phyloP scores from a whole-genome alignment of 2,329 filamentous ascomycete species.

The Aspergillus glaucus region DNA sequence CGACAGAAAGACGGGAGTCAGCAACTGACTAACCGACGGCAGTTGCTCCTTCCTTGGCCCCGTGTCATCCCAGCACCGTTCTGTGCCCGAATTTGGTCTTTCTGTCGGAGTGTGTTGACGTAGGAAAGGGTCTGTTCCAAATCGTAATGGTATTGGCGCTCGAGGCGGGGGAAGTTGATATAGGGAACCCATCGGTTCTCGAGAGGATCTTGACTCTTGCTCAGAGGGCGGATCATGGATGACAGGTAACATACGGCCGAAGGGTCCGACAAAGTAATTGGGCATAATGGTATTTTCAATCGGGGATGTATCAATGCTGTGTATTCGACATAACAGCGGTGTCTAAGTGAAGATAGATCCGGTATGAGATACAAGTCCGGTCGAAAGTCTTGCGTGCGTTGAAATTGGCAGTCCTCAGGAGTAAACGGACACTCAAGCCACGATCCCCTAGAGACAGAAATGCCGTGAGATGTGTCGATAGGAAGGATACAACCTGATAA shows the following conservation, averaged over 20 bases:
- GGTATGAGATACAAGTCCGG: neutral
- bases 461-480: no score
- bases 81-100: conserved; percentile 15
- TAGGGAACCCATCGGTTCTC: conserved; percentile 25
- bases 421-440: no score
- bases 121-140: conserved; percentile 29
- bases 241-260: conserved; percentile 34
- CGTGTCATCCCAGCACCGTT: conserved; percentile 7
- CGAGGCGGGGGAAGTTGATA: conserved; percentile 38
- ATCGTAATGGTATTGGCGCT: conserved; percentile 25
- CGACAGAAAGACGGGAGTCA: conserved; percentile 27
- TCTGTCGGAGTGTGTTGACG: conserved; percentile 20
- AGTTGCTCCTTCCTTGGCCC: conserved; percentile 23
- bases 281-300: conserved; percentile 24
- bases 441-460: no score
- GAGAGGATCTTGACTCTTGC: conserved; percentile 19
- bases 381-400: neutral
- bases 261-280: conserved; percentile 32
- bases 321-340: conserved; percentile 10
- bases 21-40: conserved; percentile 35
- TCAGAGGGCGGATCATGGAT: conserved; percentile 18
- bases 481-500: no score
- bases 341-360: neutral
- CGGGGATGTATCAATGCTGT: conserved; percentile 1
- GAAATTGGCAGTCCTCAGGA: no score